Evolutionary conservation across 2,329 filamentous ascomycete species (phyloP).

Genomic region (Dactylella cylindrospora): DNA sequence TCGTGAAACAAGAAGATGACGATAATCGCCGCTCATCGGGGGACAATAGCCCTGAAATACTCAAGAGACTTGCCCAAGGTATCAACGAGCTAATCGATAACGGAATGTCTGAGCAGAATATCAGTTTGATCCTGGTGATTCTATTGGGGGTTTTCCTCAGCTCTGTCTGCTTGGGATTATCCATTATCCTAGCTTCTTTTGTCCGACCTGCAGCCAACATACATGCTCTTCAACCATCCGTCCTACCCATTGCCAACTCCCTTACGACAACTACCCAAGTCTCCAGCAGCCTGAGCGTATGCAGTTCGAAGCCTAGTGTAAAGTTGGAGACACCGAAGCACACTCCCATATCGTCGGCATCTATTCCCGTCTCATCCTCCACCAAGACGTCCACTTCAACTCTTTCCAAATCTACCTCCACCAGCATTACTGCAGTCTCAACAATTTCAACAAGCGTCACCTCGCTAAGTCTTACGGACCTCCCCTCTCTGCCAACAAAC

Average conservation of each 20-base stretch:
- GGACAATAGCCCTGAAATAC: slow-evolving; percentile 1
- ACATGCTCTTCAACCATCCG: not conserved
- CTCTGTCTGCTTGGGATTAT: slow-evolving; percentile 20
- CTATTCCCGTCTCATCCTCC: not conserved
- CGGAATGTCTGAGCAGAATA: not conserved
- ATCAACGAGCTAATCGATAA: slow-evolving; percentile 14
- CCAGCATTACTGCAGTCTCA: slow-evolving; percentile 16
- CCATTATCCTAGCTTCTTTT: slow-evolving; percentile 4
- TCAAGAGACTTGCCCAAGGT: slow-evolving; percentile 13
- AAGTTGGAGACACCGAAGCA: slow-evolving; percentile 35
- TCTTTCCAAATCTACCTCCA: slow-evolving; percentile 9
- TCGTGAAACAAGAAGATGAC: slow-evolving; percentile 48
- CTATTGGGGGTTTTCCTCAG: slow-evolving; percentile 12
- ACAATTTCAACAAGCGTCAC: slow-evolving; percentile 20
- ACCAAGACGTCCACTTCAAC: slow-evolving; percentile 3
- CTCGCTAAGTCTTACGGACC: slow-evolving; percentile 31
- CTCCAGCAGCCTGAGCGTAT: slow-evolving; percentile 9
- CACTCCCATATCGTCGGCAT: slow-evolving; percentile 1
- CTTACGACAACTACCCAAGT: slow-evolving; percentile 9
- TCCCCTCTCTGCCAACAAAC: slow-evolving; percentile 43
- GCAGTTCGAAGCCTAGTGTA: slow-evolving; percentile 2
- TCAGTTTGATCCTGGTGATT: slow-evolving; percentile 5
- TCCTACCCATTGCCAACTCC: slow-evolving; percentile 4
- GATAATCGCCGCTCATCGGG: slow-evolving; percentile 7
- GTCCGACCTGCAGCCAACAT: not conserved